A percentile compares a stretch with the other conserved stretches of the same genome.
Evolutionary conservation across 192 early-diverging fungal species (phyloP).

Genomic region (Backusella liffmaniae): DNA sequence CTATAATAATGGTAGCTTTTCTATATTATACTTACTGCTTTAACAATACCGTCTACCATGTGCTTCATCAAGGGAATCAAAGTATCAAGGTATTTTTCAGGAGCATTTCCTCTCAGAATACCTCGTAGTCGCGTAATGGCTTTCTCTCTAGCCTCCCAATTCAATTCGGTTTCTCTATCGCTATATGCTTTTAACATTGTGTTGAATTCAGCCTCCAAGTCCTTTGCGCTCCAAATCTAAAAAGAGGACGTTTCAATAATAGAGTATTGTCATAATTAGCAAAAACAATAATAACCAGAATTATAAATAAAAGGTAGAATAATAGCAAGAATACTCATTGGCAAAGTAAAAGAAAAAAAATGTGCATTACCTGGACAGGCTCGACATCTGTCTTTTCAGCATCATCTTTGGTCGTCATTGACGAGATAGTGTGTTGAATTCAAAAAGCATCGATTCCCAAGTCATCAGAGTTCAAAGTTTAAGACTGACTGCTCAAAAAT

Average conservation of each 20-base stretch:
- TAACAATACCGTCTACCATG: conserved; percentile 28
- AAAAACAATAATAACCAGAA: background rate
- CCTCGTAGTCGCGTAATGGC: conserved; percentile 26
- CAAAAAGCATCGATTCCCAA: conserved; percentile 2
- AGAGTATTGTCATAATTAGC: background rate
- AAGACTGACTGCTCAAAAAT: conserved; percentile 8
- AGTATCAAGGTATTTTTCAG: conserved; percentile 26
- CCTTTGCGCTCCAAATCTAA: conserved; percentile 30
- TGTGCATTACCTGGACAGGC: conserved; percentile 14
- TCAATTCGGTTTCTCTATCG: conserved; percentile 37
- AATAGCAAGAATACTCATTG: background rate
- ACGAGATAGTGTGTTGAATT: conserved; percentile 16
- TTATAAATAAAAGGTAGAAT: background rate
- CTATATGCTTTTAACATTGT: conserved; percentile 21
- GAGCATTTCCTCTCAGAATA: conserved; percentile 30
- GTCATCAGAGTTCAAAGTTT: conserved; percentile 2
- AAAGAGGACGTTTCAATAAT: background rate
- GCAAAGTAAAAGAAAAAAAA: background rate
- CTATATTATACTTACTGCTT: conserved; percentile 17
- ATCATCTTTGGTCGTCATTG: conserved; percentile 22
- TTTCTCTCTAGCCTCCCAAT: conserved; percentile 38
- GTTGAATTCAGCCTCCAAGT: conserved; percentile 18
- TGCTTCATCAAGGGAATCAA: conserved; percentile 11
- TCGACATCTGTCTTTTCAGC: conserved; percentile 18
- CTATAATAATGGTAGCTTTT: background rate